These are phyloP conservation scores for Neurospora sp. DNA, from an alignment of 495 filamentous ascomycete species.

Conservation along the genomic window DNA sequence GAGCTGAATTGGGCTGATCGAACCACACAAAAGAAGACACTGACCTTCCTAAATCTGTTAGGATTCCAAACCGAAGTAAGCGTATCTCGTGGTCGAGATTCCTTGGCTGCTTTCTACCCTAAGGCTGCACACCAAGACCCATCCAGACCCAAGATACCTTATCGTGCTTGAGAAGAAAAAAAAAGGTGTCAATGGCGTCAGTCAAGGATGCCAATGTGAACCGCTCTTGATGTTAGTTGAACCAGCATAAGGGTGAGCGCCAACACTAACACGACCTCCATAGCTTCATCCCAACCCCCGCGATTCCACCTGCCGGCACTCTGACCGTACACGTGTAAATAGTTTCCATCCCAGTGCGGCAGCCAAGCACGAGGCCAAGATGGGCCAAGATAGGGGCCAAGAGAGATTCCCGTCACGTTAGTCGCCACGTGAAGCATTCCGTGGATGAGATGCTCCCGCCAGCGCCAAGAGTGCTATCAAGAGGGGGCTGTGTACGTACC, in stretches of 20 bases:
- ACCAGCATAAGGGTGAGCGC: background rate
- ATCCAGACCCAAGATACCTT: background rate
- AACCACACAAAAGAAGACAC: background rate
- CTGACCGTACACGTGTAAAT: background rate
- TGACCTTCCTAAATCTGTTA: background rate
- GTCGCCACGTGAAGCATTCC: conserved; percentile 3
- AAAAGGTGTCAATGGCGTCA: background rate
- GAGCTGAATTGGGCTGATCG: background rate
- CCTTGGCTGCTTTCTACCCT: background rate
- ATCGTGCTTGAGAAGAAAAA: background rate
- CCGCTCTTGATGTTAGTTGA: background rate
- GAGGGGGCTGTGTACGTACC: background rate
- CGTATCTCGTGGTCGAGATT: background rate
- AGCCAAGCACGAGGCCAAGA: background rate
- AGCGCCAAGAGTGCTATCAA: conserved; percentile 2
- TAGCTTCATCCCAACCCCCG: background rate
- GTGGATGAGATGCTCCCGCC: background rate
- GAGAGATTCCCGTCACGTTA: background rate
- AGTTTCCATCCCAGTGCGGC: background rate
- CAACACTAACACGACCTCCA: background rate
- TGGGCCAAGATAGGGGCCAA: background rate
- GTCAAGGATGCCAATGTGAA: background rate
- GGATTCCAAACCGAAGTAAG: background rate
- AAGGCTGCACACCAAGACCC: background rate
- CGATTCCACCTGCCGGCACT: background rate